A percentile compares a stretch with the other conserved stretches of the same genome.
phyloP scores from a whole-genome alignment of 805 yeast species.

The Kazachstania africana region DNA sequence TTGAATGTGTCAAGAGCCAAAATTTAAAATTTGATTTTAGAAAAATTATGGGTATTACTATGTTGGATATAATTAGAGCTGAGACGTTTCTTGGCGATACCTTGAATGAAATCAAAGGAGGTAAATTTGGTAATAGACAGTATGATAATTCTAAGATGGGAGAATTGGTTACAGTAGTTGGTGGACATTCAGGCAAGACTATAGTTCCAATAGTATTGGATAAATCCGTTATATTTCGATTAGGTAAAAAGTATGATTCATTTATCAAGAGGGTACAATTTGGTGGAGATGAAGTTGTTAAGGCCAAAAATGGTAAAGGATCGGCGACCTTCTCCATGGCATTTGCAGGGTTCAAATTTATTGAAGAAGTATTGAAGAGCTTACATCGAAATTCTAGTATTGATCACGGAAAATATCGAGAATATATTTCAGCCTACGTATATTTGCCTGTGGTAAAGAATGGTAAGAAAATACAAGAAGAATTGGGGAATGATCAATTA shows the following conservation, averaged over 20 bases:
- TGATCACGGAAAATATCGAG: constrained; percentile 14
- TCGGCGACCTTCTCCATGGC: constrained; percentile 92
- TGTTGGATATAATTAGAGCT: constrained; percentile 83
- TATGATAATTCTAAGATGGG: constrained; percentile 51
- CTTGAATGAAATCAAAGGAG: constrained; percentile 3
- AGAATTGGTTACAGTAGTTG: constrained; percentile 79
- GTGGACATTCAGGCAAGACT: constrained; percentile 96
- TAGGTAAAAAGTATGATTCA: constrained; percentile 59
- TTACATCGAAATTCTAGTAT: neutral
- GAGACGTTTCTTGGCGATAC: constrained; percentile 63
- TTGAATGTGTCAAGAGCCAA: constrained; percentile 85
- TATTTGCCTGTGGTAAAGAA: constrained; percentile 43
- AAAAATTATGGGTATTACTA: constrained; percentile 92
- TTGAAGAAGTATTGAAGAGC: constrained; percentile 41
- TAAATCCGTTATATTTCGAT: constrained; percentile 32
- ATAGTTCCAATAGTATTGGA: constrained; percentile 68
- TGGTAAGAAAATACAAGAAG: constrained; percentile 36
- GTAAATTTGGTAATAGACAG: neutral
- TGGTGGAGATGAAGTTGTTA: constrained; percentile 93
- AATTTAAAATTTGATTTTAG: constrained; percentile 81
- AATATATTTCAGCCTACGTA: constrained; percentile 34
- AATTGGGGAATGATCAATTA: constrained; percentile 24
- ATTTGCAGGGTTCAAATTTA: constrained; percentile 74
- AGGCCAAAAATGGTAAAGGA: constrained; percentile 90
- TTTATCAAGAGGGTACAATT: constrained; percentile 84